Percentiles rank a stretch among this genome's conserved stretches.
Conservation (phyloP, 768 basidiomycete species). For the Termitomyces sp. region DNA sequence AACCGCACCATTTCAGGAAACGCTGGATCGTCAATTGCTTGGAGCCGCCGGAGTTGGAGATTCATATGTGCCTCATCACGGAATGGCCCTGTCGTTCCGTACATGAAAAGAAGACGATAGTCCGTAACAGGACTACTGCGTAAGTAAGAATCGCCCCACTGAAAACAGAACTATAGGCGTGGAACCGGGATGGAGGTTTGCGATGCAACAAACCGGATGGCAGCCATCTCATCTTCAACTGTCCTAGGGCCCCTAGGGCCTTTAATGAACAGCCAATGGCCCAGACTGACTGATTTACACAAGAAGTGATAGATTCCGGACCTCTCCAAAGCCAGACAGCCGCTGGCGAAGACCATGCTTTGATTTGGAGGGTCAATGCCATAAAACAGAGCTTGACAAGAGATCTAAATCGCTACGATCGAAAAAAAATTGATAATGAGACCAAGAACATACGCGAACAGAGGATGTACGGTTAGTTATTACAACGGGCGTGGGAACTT, state of each 20-base stretch:
- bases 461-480: too few relatives aligned
- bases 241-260: not conserved
- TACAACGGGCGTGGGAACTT: too few relatives aligned
- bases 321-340: not conserved
- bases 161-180: constrained; percentile 8
- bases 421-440: not conserved
- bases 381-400: not conserved
- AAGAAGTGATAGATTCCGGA: not conserved
- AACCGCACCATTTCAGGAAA: not conserved
- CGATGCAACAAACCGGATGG: constrained; percentile 11
- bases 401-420: not conserved
- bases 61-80: not conserved
- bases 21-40: not conserved
- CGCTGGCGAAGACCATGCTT: not conserved
- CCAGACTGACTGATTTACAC: not conserved
- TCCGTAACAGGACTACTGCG: not conserved
- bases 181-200: constrained; percentile 14
- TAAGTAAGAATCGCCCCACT: not conserved
- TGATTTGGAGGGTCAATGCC: not conserved
- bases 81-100: not conserved
- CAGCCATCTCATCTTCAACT: constrained; percentile 5
- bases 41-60: not conserved
- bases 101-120: not conserved
- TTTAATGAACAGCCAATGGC: not conserved
- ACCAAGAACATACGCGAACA: too few relatives aligned